phyloP scores from a whole-genome alignment of 2,329 filamentous ascomycete genomes.

The Aspergillus tubingensis region DNA sequence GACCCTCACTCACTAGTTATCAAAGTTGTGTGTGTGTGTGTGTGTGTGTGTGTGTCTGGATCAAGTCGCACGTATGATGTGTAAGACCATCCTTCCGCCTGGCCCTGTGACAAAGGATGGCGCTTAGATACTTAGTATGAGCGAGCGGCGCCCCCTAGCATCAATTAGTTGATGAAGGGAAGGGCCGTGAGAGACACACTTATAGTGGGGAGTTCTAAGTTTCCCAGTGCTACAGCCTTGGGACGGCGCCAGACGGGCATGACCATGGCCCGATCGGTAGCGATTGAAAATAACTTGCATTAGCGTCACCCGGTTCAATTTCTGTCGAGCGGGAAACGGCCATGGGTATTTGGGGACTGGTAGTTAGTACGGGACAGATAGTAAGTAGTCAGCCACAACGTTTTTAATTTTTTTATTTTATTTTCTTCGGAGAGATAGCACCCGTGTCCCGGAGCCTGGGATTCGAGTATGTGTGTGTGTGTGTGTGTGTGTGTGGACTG shows the following conservation, averaged over 20 bases:
- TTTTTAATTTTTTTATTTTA: background rate
- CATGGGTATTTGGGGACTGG: background rate
- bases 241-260: slow-evolving; percentile 25
- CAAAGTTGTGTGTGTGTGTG: background rate
- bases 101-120: background rate
- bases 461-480: background rate
- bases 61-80: background rate
- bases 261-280: slow-evolving; percentile 19
- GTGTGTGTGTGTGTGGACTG: too few relatives aligned
- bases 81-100: background rate
- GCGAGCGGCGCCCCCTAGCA: background rate
- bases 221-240: slow-evolving; percentile 42
- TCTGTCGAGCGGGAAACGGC: slow-evolving; percentile 6
- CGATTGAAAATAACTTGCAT: slow-evolving; percentile 39
- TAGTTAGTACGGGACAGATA: background rate
- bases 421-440: slow-evolving; percentile 8
- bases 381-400: background rate
- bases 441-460: slow-evolving; percentile 16
- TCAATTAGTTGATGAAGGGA: background rate
- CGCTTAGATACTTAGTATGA: background rate
- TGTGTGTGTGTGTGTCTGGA: background rate
- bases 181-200: slow-evolving; percentile 18
- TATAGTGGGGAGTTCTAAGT: slow-evolving; percentile 30
- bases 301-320: slow-evolving; percentile 34
- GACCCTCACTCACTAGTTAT: background rate